Evolutionary conservation across 2,329 filamentous ascomycete genomes (phyloP).

Genomic region (Epichloe baconii): DNA sequence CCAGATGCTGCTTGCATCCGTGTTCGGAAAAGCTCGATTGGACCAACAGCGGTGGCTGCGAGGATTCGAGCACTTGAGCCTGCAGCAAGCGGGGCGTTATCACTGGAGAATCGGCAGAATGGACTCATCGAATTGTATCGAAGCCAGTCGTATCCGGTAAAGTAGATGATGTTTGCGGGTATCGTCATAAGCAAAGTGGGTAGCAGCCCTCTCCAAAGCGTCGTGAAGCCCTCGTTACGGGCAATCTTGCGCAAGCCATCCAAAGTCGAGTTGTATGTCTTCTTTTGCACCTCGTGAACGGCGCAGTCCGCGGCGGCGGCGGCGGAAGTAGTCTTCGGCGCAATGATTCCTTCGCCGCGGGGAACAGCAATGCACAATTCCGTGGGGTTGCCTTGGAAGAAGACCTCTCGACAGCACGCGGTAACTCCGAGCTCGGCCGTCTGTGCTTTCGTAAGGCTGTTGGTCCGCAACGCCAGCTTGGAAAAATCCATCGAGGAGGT

Average conservation of each 20-base stretch:
- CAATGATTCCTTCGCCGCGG: slow-evolving; percentile 31
- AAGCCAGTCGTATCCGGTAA: slow-evolving; percentile 94
- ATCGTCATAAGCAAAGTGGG: slow-evolving; percentile 90
- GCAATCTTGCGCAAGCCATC: slow-evolving; percentile 92
- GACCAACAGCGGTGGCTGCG: slow-evolving; percentile 72
- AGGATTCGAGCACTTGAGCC: slow-evolving; percentile 66
- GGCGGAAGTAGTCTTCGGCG: slow-evolving; percentile 25
- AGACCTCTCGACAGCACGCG: slow-evolving; percentile 91
- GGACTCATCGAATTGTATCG: slow-evolving; percentile 63
- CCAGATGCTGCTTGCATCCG: slow-evolving; percentile 69
- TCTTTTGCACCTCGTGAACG: slow-evolving; percentile 73
- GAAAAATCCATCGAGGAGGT: slow-evolving; percentile 39
- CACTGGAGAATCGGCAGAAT: slow-evolving; percentile 50
- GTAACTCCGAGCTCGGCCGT: slow-evolving; percentile 77
- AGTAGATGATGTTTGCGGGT: slow-evolving; percentile 95
- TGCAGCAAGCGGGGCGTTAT: slow-evolving; percentile 66
- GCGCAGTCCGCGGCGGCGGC: slow-evolving; percentile 57
- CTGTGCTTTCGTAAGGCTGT: slow-evolving; percentile 56
- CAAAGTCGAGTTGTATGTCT: slow-evolving; percentile 77
- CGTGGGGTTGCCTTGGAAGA: slow-evolving; percentile 80
- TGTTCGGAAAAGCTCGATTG: slow-evolving; percentile 89
- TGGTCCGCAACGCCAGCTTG: slow-evolving; percentile 40
- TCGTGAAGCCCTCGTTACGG: slow-evolving; percentile 74
- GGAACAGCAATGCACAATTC: slow-evolving; percentile 68
- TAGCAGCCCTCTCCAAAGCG: slow-evolving; percentile 87